A percentile compares a stretch with the other conserved stretches of the same genome.
Evolutionary conservation across 2,329 filamentous ascomycete species (phyloP).

Genomic region (Trichoderma semiorbis): DNA sequence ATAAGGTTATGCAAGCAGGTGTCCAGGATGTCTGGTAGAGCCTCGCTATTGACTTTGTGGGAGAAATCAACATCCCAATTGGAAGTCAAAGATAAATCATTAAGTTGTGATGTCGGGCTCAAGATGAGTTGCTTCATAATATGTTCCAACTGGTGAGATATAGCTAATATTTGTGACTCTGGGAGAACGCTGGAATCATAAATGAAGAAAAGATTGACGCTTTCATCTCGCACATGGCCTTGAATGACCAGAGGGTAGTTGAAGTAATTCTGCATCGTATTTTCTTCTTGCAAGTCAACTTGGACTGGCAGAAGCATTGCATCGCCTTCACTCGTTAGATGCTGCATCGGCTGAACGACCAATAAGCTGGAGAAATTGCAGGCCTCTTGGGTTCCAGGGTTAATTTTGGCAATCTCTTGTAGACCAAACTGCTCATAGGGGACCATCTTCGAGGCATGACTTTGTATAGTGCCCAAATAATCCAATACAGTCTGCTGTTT

Average conservation of each 20-base stretch:
- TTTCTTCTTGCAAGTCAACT: background rate
- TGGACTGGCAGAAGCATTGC: background rate
- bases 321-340: background rate
- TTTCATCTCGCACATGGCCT: background rate
- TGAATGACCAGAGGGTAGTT: background rate
- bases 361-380: background rate
- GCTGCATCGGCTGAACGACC: background rate
- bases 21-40: background rate
- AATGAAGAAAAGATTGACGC: background rate
- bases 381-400: background rate
- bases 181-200: background rate
- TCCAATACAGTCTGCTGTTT: background rate
- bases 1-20: background rate
- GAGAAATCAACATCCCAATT: background rate
- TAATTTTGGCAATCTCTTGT: slow-evolving; percentile 3
- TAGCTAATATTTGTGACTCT: background rate
- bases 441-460: slow-evolving; percentile 19
- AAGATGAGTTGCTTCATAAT: background rate
- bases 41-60: background rate
- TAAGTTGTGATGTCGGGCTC: background rate
- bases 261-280: background rate
- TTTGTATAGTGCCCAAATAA: slow-evolving; percentile 16
- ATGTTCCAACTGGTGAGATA: slow-evolving; percentile 3
- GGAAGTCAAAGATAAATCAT: background rate
- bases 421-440: slow-evolving; percentile 24